These are phyloP conservation scores for Pilasporangium apinafurcum DNA, from an alignment of 352 stramenopile genomes.

Conservation along the genomic window DNA sequence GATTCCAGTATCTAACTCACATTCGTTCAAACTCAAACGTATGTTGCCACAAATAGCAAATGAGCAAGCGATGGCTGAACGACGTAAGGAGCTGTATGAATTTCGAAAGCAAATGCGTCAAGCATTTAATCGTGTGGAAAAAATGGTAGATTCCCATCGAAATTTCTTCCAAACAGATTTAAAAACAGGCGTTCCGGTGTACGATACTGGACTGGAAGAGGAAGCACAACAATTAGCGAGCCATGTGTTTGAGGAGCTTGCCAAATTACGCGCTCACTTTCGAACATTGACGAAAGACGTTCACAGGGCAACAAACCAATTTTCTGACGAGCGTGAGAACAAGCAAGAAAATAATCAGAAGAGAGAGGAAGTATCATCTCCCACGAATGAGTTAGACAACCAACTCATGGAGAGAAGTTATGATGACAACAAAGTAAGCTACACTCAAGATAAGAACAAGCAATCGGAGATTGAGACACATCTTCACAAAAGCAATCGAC, in stretches of 20 bases:
- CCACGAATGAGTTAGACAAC: not conserved
- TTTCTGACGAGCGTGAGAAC: too few relatives aligned
- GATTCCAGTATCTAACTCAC: not conserved
- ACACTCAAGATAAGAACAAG: not conserved
- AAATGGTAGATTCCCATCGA: constrained; percentile 59
- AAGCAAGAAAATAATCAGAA: not conserved
- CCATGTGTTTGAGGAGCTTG: constrained; percentile 40
- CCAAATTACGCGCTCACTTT: constrained; percentile 28
- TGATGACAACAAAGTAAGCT: not conserved
- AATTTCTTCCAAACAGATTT: constrained; percentile 53
- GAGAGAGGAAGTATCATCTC: not conserved
- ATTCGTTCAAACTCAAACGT: not conserved
- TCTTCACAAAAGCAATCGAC: too few relatives aligned
- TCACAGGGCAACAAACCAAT: too few relatives aligned
- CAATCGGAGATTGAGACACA: too few relatives aligned
- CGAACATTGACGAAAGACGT: constrained; percentile 21
- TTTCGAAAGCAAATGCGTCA: constrained; percentile 63
- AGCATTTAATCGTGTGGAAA: constrained; percentile 44
- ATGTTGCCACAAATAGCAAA: not conserved
- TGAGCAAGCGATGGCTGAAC: constrained; percentile 12
- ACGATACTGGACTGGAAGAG: constrained; percentile 9
- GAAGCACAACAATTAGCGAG: constrained; percentile 27
- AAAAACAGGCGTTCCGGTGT: constrained; percentile 23
- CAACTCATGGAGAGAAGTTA: not conserved
- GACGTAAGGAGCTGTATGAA: constrained; percentile 45